Evolutionary conservation across 345 rosid species (phyloP), one percentile per base, ranked within the genome.

Genomic region (Citrus maxima): DNA sequence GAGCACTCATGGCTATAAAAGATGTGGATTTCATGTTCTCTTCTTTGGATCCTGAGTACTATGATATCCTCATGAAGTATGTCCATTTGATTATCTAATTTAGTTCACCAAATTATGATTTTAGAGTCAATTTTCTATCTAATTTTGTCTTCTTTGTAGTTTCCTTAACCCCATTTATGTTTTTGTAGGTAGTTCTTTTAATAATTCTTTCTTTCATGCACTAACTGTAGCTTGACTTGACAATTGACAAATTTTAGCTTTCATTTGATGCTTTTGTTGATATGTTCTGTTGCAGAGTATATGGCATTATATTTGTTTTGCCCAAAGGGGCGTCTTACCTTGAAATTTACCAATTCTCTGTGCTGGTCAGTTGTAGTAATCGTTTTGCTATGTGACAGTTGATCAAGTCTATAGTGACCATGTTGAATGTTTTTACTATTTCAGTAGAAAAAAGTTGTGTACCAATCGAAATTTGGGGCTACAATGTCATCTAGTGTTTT

Each of bases 31-130:
- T 91, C 54, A 89, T 95, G 90, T 87, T 95, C 60, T 85, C 87
- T 73, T 86, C 93, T 78, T 83, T 95, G 84, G 99, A 95, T 83
- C 94, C 91, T 6, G 96, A 93, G 89, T 95, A 92, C 87, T 91
- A 93, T 75, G 99, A 93, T 79, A 90, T 89, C 74, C 97, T 95
- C 70, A 95, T 93, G 97, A 95, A 93, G 99, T 93, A 85, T 87
- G 88, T 46, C n/a, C 28, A 38, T 49, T 24, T 38, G 46, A 19
- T 3, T 46, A 4, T 67, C 13, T 8, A 25, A 2, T 63, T 49
- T 27, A 24, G 5, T 59, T 16, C 6, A n/a, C 19, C 22, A 3
- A 27, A 18, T 65, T 22, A 21, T 24, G 18, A 14, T 60, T 38
- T 22, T 40, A 18, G 42, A 2, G 27, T 30, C 22, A 55, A 32